Evolutionary conservation across 345 rosid species (phyloP), one percentile per base, ranked within the genome.

Genomic region (Microcos paniculata): DNA sequence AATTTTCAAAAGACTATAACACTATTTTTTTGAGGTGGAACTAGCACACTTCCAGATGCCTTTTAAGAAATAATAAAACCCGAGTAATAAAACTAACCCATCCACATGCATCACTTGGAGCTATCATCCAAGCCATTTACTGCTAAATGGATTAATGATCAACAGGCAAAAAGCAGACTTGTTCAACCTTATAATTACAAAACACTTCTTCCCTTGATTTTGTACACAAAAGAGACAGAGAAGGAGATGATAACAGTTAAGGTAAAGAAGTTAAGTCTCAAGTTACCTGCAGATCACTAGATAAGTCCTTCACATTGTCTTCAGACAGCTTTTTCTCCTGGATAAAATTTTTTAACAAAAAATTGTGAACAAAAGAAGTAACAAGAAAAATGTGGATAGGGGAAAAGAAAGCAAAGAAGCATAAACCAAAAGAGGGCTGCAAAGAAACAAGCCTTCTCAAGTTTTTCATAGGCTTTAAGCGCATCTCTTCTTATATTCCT

Each of bases 261-360:
- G 57, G 40, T 26, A 30, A 69, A n/a, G 62, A 55, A 33, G 64
- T 56, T 30, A 62, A 71, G 62, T 51, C 63, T 73, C 30, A 75
- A 56, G 28, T 79, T 81, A 95, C 99, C 97, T 92, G 96, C 82
- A 95, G 81, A 83, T 91, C 99, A 79, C 86, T 82, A 57, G 98
- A 93, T 76, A 93, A 84, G 87, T 90, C 99, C 82, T 91, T 95
- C 83, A 87, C 91, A 72, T 93, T 95, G 89, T 95, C 99, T 86
- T 95, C 99, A 16, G 99, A 95, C 13, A 95, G 94, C 88, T 95
- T 93, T 82, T 93, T 95, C 78, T 95, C 98, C 99, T 95, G 70
- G 12, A 62, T 35, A 26, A 53, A 35, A 10, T 28, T n/a, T n/a
- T n/a, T n/a, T n/a, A n/a, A n/a, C n/a, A n/a, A 38, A 26, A 57